These are phyloP conservation scores for Leccinellum rugosiceps DNA, from an alignment of 768 basidiomycete genomes.

Conservation along the genomic window DNA sequence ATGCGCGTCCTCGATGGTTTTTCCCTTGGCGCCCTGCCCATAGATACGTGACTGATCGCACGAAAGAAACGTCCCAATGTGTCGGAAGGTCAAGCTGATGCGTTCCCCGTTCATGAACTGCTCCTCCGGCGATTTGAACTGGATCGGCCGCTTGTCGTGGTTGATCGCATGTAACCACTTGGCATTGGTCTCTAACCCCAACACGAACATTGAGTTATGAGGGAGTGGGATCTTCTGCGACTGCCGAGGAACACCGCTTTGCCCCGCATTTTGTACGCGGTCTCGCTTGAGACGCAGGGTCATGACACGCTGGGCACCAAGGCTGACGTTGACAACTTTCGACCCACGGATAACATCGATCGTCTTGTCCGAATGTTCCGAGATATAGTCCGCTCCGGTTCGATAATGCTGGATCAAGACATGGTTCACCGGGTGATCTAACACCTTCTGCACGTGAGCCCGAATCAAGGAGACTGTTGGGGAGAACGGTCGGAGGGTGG, in stretches of 20 bases:
- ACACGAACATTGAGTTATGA: conserved; percentile 80
- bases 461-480: conserved; percentile 66
- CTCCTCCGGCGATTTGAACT: conserved; percentile 54
- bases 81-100: conserved; percentile 77
- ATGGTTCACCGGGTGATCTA: conserved; percentile 73
- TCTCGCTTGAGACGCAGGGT: conserved; percentile 67
- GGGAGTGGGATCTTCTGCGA: conserved; percentile 70
- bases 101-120: conserved; percentile 54
- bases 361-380: conserved; percentile 86
- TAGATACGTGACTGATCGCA: conserved; percentile 52
- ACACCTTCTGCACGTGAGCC: conserved; percentile 53
- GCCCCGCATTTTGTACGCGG: conserved; percentile 17
- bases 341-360: conserved; percentile 75
- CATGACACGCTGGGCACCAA: conserved; percentile 78
- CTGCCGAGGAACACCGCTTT: conserved; percentile 31
- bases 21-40: conserved; percentile 70
- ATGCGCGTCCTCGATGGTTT: conserved; percentile 51
- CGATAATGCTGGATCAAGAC: conserved; percentile 83
- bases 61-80: conserved; percentile 73
- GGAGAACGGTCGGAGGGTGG: conserved; percentile 63
- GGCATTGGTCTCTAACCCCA: conserved; percentile 70
- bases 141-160: conserved; percentile 64
- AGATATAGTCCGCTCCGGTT: conserved; percentile 76
- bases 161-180: conserved; percentile 77
- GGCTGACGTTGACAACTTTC: conserved; percentile 75